A percentile compares a stretch with the other conserved stretches of the same genome.
Conservation (phyloP, 495 filamentous ascomycete species). For the Sabuloglossum arenarium region DNA sequence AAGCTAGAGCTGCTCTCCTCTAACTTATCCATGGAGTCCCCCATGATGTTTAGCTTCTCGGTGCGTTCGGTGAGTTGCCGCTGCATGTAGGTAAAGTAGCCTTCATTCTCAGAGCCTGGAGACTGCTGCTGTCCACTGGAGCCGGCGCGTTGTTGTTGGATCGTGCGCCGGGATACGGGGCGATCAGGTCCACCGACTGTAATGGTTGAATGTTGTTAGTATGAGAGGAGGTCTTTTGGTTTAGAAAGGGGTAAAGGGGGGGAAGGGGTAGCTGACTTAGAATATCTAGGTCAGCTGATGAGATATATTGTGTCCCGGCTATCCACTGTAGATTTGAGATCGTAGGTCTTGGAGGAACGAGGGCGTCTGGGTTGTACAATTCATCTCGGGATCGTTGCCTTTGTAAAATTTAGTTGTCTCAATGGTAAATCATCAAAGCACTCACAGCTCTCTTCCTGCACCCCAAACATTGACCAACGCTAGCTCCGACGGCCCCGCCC, state of each 20-base stretch:
- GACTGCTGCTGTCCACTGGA: slow-evolving; percentile 23
- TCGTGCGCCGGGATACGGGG: slow-evolving; percentile 60
- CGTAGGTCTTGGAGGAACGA: slow-evolving; percentile 65
- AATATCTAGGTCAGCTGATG: slow-evolving; percentile 74
- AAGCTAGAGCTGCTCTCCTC: slow-evolving; percentile 62
- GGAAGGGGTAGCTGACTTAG: slow-evolving; percentile 31
- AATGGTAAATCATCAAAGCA: background rate
- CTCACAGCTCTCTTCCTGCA: slow-evolving; percentile 34
- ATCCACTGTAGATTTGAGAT: slow-evolving; percentile 96
- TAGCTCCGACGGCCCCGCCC: slow-evolving; percentile 77
- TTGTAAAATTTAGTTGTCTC: slow-evolving; percentile 16
- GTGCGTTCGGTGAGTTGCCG: slow-evolving; percentile 76
- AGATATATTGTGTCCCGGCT: slow-evolving; percentile 79
- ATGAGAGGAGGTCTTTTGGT: background rate
- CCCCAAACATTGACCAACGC: slow-evolving; percentile 67
- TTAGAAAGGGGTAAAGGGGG: background rate
- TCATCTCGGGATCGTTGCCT: slow-evolving; percentile 39
- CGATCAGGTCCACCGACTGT: slow-evolving; percentile 66
- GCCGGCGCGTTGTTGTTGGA: slow-evolving; percentile 39
- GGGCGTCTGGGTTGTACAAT: slow-evolving; percentile 51
- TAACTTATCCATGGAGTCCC: slow-evolving; percentile 64
- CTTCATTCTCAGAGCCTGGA: slow-evolving; percentile 23
- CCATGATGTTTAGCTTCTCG: slow-evolving; percentile 60
- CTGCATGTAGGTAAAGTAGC: slow-evolving; percentile 52
- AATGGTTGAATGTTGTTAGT: slow-evolving; percentile 5